A percentile compares a stretch with the other conserved stretches of the same genome.
phyloP scores from a whole-genome alignment of 208 protist genomes.

The Leishmania guyanensis region DNA sequence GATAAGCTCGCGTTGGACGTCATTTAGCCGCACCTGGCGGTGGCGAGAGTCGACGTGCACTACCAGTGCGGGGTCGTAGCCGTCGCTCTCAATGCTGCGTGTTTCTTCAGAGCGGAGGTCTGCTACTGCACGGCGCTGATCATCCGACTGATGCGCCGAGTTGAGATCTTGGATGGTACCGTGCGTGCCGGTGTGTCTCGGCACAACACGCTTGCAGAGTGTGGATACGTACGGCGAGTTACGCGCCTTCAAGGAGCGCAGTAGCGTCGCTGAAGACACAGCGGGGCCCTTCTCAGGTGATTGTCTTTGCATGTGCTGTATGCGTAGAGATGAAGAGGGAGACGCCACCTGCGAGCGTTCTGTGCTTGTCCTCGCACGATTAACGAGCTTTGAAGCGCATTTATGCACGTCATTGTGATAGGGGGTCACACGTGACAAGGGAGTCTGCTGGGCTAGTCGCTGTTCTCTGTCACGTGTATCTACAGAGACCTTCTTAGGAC shows the following conservation, averaged over 20 bases:
- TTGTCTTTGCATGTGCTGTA: not conserved
- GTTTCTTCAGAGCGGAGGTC: conserved; percentile 22
- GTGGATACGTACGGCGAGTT: conserved; percentile 18
- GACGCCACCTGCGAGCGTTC: not conserved
- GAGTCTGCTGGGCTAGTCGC: not conserved
- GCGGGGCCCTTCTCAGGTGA: not conserved
- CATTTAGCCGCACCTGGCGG: conserved; percentile 48
- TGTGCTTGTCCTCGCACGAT: not conserved
- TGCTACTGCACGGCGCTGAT: conserved; percentile 12
- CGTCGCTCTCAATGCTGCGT: not conserved
- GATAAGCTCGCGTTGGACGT: conserved; percentile 49
- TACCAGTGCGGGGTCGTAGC: conserved; percentile 64
- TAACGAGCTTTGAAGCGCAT: no score
- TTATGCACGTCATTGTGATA: not conserved
- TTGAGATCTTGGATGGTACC: conserved; percentile 13
- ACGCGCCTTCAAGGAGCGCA: conserved; percentile 8
- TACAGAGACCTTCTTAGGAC: not conserved
- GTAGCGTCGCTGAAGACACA: conserved; percentile 6
- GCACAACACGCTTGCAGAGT: conserved; percentile 14
- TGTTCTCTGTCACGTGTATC: not conserved
- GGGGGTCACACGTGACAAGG: not conserved
- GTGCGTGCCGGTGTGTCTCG: conserved; percentile 25
- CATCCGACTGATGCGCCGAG: conserved; percentile 15
- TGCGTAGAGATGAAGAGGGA: not conserved
- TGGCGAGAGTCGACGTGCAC: conserved; percentile 45